Conservation (phyloP, 2,329 filamentous ascomycete species). For the Colletotrichum sidae region DNA sequence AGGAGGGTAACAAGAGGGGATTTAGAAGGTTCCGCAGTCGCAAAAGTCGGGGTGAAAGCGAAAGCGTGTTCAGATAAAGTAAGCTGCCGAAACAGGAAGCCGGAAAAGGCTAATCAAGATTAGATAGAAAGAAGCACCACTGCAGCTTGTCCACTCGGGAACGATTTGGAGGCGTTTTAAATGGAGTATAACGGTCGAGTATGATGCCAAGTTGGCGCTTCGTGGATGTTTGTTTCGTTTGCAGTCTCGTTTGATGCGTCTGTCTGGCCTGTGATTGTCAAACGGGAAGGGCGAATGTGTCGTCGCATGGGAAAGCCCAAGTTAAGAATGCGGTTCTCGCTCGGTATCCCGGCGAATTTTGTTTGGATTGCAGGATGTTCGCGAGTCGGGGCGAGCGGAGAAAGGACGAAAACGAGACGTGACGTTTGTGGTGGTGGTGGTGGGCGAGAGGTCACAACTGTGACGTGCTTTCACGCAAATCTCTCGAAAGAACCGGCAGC, state of each 20-base stretch:
- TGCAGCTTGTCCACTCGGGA: conserved; percentile 5
- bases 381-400: conserved; percentile 26
- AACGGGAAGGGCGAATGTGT: neutral
- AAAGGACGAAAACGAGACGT: neutral
- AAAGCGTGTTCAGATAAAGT: conserved; percentile 18
- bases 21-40: neutral
- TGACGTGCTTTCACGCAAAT: conserved; percentile 35
- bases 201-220: neutral
- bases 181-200: neutral
- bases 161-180: too few species aligned
- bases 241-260: too few species aligned
- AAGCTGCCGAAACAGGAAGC: conserved; percentile 15
- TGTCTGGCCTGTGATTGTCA: conserved; percentile 1
- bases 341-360: conserved; percentile 14
- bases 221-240: neutral
- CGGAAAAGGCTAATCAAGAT: conserved; percentile 16
- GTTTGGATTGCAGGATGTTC: conserved; percentile 7
- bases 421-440: conserved; percentile 10
- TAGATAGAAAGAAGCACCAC: conserved; percentile 15
- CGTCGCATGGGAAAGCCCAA: conserved; percentile 4
- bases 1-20: neutral
- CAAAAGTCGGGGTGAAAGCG: conserved; percentile 10
- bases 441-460: conserved; percentile 3
- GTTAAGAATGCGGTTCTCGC: conserved; percentile 4
- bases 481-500: conserved; percentile 30